phyloP scores from a whole-genome alignment of 257 asterid genomes.

The Verbascum thapsus region DNA sequence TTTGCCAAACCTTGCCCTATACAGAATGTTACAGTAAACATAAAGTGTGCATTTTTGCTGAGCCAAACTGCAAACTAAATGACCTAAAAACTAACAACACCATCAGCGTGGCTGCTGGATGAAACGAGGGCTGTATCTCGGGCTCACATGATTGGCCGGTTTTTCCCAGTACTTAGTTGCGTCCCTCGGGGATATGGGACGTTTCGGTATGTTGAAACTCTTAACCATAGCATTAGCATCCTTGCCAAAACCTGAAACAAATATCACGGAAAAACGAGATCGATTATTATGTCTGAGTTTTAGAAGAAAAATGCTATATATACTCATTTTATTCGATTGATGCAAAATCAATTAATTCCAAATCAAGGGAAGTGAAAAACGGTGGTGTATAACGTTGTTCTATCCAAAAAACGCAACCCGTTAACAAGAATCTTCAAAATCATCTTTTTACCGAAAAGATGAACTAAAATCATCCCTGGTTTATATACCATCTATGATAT shows the following conservation, averaged over 20 bases:
- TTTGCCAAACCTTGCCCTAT: constrained; percentile 67
- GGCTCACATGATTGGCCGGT: constrained; percentile 61
- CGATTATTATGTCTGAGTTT: neutral
- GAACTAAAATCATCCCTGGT: too few species aligned
- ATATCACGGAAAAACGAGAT: neutral
- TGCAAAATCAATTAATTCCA: too few species aligned
- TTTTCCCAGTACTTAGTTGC: constrained; percentile 59
- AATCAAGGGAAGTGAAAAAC: too few species aligned
- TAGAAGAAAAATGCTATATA: too few species aligned
- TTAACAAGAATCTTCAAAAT: neutral
- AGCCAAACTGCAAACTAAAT: constrained; percentile 33
- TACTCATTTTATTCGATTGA: too few species aligned
- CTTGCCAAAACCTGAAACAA: constrained; percentile 40
- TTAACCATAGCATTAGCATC: constrained; percentile 47
- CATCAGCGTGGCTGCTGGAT: constrained; percentile 93
- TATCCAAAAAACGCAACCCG: neutral
- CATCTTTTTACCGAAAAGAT: too few species aligned
- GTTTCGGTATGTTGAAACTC: constrained; percentile 43
- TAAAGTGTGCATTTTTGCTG: constrained; percentile 12
- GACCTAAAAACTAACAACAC: constrained; percentile 22
- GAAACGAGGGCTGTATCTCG: constrained; percentile 72
- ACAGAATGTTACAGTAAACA: constrained; percentile 53
- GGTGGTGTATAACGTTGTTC: too few species aligned
- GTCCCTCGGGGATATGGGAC: constrained; percentile 40
- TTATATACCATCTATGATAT: too few species aligned